Base-by-base conservation (phyloP, 2,329 filamentous ascomycete genomes). In the Polychaeton citri region DNA sequence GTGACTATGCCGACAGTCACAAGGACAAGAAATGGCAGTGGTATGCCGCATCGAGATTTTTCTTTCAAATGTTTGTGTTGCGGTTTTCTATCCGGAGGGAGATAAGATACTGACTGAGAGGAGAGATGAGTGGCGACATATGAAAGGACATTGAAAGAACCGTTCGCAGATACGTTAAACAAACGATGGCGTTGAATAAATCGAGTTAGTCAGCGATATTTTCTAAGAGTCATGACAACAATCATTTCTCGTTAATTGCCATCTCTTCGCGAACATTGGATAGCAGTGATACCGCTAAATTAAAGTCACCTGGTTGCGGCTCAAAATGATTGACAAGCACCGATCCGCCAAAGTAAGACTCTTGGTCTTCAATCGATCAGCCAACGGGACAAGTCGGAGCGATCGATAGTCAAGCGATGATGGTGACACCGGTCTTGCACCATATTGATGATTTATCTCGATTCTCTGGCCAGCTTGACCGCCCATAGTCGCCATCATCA, bases 1-100 rank as follows among this genome's bases (percentile, higher is more conserved):
- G 36, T 13, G 42, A 46, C 34, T 46, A 47, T 31, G 45, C 45
- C 1, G 45, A 47, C 33, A 37, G 42, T n/a, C 43, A 47, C 38
- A 44, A 47, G 34, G 40, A 38, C 38, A 42, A 47, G 32, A 33
- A 20, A 13, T 47, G 45, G 43, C 38, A 32, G 30, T 8, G 16
- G 10, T 32, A 13, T 18, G 16, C 10, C 30, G 30, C 30, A 18
- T 24, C 21, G 21, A 24, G 21, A 24, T 7, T 24, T 24, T 24
- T 24, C 21, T 24, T 24, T 24, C 21, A 24, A 24, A n/a, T 24
- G 7, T 24, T 24, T 24, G 21, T 7, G 7, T n/a, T 24, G 21
- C 21, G 21, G 7, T 24, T 24, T 24, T 24, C 21, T 24, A 24
- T 24, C 21, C n/a, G 21, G n/a, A 24, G 21, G 21, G 21, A 7